A percentile compares a stretch with the other conserved stretches of the same genome.
Conservation (phyloP, 768 basidiomycete genomes). For the Lenzites betulinus region DNA sequence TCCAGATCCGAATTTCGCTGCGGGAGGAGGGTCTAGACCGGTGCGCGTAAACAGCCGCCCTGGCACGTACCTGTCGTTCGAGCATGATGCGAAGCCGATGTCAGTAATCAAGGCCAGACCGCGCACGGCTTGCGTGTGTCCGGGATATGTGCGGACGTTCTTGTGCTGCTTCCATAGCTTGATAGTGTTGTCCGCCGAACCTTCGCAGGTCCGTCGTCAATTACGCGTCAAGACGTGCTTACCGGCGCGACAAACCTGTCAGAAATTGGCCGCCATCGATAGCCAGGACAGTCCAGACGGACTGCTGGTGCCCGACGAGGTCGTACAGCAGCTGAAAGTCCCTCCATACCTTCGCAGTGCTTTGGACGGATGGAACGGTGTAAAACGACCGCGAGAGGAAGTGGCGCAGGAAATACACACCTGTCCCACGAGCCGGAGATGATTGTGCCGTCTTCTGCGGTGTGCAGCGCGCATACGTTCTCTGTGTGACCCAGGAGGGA, state of each 20-base stretch:
- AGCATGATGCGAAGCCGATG: conserved; percentile 92
- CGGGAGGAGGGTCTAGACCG: conserved; percentile 10
- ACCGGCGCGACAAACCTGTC: conserved; percentile 58
- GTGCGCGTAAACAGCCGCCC: background rate
- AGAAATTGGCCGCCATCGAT: conserved; percentile 75
- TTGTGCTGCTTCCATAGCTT: conserved; percentile 85
- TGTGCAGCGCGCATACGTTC: conserved; percentile 86
- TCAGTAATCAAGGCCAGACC: conserved; percentile 79
- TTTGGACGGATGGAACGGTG: conserved; percentile 33
- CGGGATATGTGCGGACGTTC: conserved; percentile 70
- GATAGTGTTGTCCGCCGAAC: conserved; percentile 94
- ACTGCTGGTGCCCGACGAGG: conserved; percentile 83
- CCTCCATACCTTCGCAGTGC: conserved; percentile 94
- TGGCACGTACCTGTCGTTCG: conserved; percentile 79
- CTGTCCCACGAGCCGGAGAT: conserved; percentile 98
- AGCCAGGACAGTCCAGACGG: conserved; percentile 91
- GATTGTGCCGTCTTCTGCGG: conserved; percentile 68
- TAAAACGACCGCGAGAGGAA: background rate
- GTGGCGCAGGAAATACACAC: conserved; percentile 45
- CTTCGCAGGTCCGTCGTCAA: conserved; percentile 39
- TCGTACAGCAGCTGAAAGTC: conserved; percentile 71
- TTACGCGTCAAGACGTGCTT: background rate
- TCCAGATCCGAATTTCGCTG: conserved; percentile 94
- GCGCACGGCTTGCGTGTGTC: conserved; percentile 92
- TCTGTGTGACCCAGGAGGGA: conserved; percentile 86